These are phyloP conservation scores for Trichosanthes cucumerina DNA, from an alignment of 306 rosid species.

Conservation along the genomic window DNA sequence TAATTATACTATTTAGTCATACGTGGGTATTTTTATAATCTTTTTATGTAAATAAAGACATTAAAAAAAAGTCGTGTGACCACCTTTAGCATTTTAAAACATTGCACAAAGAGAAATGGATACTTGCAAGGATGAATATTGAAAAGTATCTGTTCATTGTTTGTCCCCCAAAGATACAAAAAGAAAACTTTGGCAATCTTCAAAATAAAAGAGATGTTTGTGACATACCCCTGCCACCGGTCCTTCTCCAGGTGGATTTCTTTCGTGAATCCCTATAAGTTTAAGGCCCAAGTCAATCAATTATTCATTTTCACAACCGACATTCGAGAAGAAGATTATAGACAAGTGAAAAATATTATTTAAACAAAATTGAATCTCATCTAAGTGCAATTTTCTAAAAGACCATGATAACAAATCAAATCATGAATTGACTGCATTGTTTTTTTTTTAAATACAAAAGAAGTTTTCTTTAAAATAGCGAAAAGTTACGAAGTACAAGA, in stretches of 20 bases:
- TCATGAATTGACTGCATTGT: background rate
- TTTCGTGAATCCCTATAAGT: conserved; percentile 81
- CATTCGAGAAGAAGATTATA: background rate
- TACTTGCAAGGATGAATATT: background rate
- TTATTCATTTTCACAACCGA: background rate
- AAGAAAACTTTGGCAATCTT: background rate
- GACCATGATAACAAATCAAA: background rate
- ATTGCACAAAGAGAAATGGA: background rate
- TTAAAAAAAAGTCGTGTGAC: background rate
- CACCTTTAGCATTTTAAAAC: background rate
- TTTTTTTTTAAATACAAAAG: background rate
- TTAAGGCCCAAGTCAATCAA: conserved; percentile 7
- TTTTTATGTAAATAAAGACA: background rate
- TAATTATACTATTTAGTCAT: background rate
- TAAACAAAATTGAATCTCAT: background rate
- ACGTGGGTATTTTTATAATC: background rate
- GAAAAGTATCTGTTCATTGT: background rate
- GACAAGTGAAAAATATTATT: background rate
- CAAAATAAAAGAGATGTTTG: background rate
- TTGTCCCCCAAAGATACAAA: background rate
- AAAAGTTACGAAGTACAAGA: too few relatives aligned
- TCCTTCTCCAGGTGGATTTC: conserved; percentile 96
- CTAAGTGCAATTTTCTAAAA: background rate
- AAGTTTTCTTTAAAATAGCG: too few relatives aligned
- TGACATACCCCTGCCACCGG: conserved; percentile 92